Base-by-base conservation (phyloP, 2,329 filamentous ascomycete species). In the Sporothrix pseudoabietina region DNA sequence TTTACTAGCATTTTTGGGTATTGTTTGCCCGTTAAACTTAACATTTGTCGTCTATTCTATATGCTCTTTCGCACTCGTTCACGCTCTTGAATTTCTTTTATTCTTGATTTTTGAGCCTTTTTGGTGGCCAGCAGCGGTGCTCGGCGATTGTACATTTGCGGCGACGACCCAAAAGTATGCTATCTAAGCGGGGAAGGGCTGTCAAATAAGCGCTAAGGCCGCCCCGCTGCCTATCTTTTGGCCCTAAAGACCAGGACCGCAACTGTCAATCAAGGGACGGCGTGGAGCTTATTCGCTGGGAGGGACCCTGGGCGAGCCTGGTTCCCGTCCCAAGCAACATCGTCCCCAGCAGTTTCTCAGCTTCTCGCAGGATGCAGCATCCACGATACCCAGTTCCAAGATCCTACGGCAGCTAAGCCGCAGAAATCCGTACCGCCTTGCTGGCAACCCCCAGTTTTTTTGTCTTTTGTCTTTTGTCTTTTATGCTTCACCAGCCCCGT, bases 151-250 rank as follows among this genome's bases (percentile, higher is more conserved):
- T 2, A 49, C 19, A 41, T 10, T 41, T 44, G 19, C 10, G 30
- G 4, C 19, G 44, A n/a, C 32, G n/a, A 32, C 54, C n/a, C 10
- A 22, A 12, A 55, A 10, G 52, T 30, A 55, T 55, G 52, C 52
- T 55, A 55, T 55, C 52, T 30, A 55, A 55, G 22, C 22, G 49
- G 39, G 47, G 9, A n/a, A 69, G 44, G 66, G 66, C 22, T 52
- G 22, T 49, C 26, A 35, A 49, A 52, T 44, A 44, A 69, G 68
- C 68, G 32, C 68, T 69, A 69, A 44, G 9, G 52, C 49, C 49
- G 52, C 68, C 19, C 32, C n/a, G 12, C n/a, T 44, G 68, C 66
- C 66, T 69, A 69, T 69, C 66, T 54, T n/a, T 22, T 22, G 19
- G 26, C 44, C 47, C 66, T 49, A 35, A 55, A 54, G 22, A 22